Base-by-base conservation (phyloP, 768 basidiomycete species). In the Phylloporus arenicola region DNA sequence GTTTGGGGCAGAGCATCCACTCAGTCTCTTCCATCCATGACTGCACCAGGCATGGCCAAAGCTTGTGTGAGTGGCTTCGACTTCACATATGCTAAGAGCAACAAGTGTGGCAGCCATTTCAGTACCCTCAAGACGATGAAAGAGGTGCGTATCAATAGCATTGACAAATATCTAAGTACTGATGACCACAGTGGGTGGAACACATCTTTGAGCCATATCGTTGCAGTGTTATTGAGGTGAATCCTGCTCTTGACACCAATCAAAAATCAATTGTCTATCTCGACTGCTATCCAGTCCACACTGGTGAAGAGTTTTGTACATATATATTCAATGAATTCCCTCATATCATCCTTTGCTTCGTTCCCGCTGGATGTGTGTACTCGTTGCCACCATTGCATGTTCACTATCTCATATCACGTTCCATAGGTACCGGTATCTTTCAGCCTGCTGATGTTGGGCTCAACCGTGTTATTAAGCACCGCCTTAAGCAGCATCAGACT, bases 231-330 rank as follows among this genome's bases (percentile, higher is more conserved):
- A 62, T 64, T 13, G 7, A 48, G n/a, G 17, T 17, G 10, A 38
- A 55, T 38, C 53, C 53, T 10, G 24, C 38, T 20, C 44, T 51
- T 13, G 42, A 54, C n/a, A 34, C 47, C 1, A 45, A 63, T 35
- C 65, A 62, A 43, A 56, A 47, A 10, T 31, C 42, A 0, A 55
- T 70, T n/a, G 24, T 66, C 3, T 55, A 52, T 24, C 50, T 69
- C 5, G 61, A 70, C 40, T 52, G 53, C n/a, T 70, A 66, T 25
- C 61, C 64, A 4, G 62, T 70, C 10, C 66, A 70, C 29, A 60
- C 52, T 6, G 42, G 63, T 20, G 22, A 60, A 17, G 54, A 59
- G 6, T 67, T 69, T 42, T 6, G 10, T 2, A 35, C 37, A n/a
- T 50, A 45, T n/a, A n/a, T 57, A 35, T 12, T 34, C 40, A 12